Base-by-base conservation (phyloP, 768 basidiomycete genomes). In the Trametes sanguinea region DNA sequence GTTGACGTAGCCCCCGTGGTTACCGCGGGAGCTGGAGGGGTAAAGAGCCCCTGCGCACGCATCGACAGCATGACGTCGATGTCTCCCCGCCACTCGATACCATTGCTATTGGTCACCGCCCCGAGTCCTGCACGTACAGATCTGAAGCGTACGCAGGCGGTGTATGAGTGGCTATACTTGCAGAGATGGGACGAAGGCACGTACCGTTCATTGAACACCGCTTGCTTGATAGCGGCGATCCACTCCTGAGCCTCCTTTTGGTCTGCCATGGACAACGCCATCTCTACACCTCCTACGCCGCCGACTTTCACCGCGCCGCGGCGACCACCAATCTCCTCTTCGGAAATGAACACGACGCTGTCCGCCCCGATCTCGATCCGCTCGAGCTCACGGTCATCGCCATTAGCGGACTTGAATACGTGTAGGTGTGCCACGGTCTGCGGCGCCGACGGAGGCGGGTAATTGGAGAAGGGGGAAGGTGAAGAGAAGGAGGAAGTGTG, bases 21-120 rank as follows among this genome's bases (percentile, higher is more conserved):
- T 14, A 40, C 40, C 27, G 50, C 32, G 29, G 65, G 48, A 10
- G 65, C 43, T 2, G 73, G 72, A 30, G 77, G 77, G 32, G 77
- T 76, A 64, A 79, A 76, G 55, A 85, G 74, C n/a, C 83, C 85
- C 66, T 90, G 88, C 35, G 84, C 79, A 51, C 86, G 86, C 80
- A 92, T 90, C 33, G 88, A 87, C 39, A 92, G 79, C 83, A 91
- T 89, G 50, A 92, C 90, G 70, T 92, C 90, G 77, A 92, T 83
- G 69, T 92, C 90, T 6, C 90, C 90, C 48, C 85, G 80, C 22
- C 89, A 89, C 62, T 90, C 90, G 30, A 81, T 75, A 14, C 76
- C 77, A 22, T 60, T 56, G 33, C 78, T 74, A 43, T 75, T 75
- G 0, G 79, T 70, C 30, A 83, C 74, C 27, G 78, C 73, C 37